These are phyloP conservation scores for Nitzschia inconspicua DNA, from an alignment of 108 stramenopile species.

Conservation along the genomic window DNA sequence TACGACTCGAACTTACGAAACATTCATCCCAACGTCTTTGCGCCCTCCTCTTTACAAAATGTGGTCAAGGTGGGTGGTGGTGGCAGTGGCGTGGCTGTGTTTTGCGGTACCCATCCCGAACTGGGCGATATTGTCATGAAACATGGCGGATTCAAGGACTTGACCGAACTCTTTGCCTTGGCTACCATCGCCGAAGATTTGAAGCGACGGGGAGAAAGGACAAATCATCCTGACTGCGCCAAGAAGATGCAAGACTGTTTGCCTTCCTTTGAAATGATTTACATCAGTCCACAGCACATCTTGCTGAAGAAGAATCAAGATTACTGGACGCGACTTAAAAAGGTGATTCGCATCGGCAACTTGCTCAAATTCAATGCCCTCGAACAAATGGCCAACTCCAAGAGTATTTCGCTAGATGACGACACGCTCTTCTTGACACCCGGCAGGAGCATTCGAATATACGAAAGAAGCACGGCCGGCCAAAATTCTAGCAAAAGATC, in stretches of 20 bases:
- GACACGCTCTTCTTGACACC: neutral
- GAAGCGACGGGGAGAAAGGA: constrained; percentile 21
- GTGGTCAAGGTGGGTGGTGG: constrained; percentile 36
- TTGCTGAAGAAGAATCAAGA: constrained; percentile 2
- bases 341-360: neutral
- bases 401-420: neutral
- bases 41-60: constrained; percentile 40
- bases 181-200: constrained; percentile 68
- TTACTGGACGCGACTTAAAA: neutral
- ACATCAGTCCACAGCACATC: constrained; percentile 67
- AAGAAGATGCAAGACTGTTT: constrained; percentile 48
- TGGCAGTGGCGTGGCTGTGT: constrained; percentile 62
- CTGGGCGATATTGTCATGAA: constrained; percentile 77
- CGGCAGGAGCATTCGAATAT: constrained; percentile 24
- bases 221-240: neutral
- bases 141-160: constrained; percentile 75
- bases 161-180: constrained; percentile 60
- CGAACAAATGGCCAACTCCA: neutral
- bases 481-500: no score
- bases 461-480: constrained; percentile 6
- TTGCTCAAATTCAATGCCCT: neutral
- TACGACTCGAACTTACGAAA: constrained; percentile 39
- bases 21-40: constrained; percentile 67
- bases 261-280: constrained; percentile 70
- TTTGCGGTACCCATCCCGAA: constrained; percentile 59